Evolutionary conservation across 2,329 filamentous ascomycete genomes (phyloP).

Genomic region (Penicillium hordei): DNA sequence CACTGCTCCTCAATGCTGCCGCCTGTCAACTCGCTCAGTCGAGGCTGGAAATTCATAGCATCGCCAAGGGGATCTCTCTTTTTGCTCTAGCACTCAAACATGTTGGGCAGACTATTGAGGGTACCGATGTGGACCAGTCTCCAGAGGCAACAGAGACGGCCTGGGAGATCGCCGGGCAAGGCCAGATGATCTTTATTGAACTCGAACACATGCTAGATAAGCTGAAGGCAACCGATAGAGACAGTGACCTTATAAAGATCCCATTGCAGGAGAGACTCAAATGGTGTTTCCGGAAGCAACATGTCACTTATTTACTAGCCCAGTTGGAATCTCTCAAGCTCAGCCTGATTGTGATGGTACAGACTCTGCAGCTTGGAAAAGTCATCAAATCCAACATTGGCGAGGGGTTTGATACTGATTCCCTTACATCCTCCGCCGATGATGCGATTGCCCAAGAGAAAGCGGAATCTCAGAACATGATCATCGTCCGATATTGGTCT

Average conservation of each 20-base stretch:
- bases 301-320: constrained; percentile 44
- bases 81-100: constrained; percentile 44
- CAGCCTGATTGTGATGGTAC: constrained; percentile 41
- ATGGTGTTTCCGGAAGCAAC: constrained; percentile 44
- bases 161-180: constrained; percentile 41
- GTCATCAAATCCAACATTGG: constrained; percentile 32
- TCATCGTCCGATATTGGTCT: constrained; percentile 47
- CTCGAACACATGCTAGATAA: constrained; percentile 45
- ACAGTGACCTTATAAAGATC: constrained; percentile 26
- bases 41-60: constrained; percentile 43
- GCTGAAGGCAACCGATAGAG: constrained; percentile 29
- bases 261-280: constrained; percentile 39
- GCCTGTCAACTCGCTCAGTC: constrained; percentile 42
- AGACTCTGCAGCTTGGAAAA: constrained; percentile 41
- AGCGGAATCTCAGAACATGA: constrained; percentile 44
- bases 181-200: constrained; percentile 42
- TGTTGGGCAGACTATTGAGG: constrained; percentile 35
- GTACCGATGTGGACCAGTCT: constrained; percentile 33
- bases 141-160: constrained; percentile 37
- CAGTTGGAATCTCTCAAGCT: constrained; percentile 45
- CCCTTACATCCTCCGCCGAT: constrained; percentile 20
- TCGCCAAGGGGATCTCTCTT: constrained; percentile 44
- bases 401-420: background rate
- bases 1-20: constrained; percentile 45
- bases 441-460: constrained; percentile 42